Conservation (phyloP, 2,329 filamentous ascomycete genomes). For the Diplodia mutila region DNA sequence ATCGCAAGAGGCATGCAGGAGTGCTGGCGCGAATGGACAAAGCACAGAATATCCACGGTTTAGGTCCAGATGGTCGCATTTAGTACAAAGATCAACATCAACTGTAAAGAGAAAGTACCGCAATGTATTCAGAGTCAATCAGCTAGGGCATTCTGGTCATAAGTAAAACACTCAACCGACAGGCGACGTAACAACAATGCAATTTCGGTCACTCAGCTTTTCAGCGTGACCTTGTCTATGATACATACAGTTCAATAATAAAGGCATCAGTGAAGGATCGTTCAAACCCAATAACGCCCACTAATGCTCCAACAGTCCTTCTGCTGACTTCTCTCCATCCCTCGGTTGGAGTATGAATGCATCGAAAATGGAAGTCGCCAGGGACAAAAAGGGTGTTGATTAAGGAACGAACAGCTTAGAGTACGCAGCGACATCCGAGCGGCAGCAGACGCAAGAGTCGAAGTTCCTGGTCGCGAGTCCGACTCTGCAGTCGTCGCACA, state of each 20-base stretch:
- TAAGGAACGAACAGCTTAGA: slow-evolving; percentile 87
- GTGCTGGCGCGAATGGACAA: too few species aligned
- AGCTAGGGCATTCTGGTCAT: not conserved
- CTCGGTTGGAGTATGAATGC: not conserved
- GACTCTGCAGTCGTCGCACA: slow-evolving; percentile 94
- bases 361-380: too few species aligned
- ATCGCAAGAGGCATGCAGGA: not conserved
- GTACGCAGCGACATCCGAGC: slow-evolving; percentile 85
- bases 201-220: not conserved
- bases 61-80: too few species aligned
- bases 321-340: not conserved
- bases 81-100: too few species aligned
- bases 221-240: not conserved
- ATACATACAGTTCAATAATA: not conserved
- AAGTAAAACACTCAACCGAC: not conserved
- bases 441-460: slow-evolving; percentile 92
- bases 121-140: too few species aligned
- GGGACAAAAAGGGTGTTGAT: not conserved
- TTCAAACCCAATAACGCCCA: not conserved
- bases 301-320: not conserved
- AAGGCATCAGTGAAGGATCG: not conserved
- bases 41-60: too few species aligned
- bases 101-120: too few species aligned
- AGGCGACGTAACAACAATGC: not conserved
- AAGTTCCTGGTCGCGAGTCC: slow-evolving; percentile 97